Evolutionary conservation across 306 rosid genomes (phyloP).

Genomic region (Prunus padus): DNA sequence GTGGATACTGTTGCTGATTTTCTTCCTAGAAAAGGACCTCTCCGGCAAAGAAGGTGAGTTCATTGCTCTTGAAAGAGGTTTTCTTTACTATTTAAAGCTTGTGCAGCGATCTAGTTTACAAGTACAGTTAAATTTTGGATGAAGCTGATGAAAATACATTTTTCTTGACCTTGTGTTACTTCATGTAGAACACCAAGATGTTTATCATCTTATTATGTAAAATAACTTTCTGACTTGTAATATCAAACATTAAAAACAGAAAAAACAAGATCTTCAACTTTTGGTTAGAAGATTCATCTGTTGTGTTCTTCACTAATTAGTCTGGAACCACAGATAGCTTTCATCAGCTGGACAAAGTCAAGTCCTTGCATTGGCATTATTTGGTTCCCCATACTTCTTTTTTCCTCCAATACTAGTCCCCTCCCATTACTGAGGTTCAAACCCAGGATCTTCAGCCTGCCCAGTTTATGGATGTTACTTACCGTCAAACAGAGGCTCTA

Average conservation of each 20-base stretch:
- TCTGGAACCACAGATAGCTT: neutral
- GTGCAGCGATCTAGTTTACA: neutral
- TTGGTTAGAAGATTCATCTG: neutral
- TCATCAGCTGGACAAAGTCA: neutral
- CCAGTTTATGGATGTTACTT: too few species aligned
- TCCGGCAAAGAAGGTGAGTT: conserved; percentile 77
- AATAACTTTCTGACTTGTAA: neutral
- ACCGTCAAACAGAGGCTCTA: neutral
- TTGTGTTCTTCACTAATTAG: neutral
- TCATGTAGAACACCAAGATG: neutral
- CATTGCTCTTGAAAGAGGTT: conserved; percentile 4
- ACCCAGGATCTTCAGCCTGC: neutral
- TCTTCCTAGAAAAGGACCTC: conserved; percentile 81
- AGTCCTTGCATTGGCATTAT: neutral
- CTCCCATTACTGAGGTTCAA: neutral
- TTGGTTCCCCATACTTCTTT: neutral
- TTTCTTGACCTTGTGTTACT: neutral
- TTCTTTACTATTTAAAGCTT: neutral
- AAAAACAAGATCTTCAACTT: too few species aligned
- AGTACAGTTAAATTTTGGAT: neutral
- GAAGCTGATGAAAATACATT: neutral
- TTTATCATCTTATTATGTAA: neutral
- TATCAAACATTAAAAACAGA: neutral
- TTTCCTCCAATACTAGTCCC: neutral
- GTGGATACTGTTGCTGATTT: conserved; percentile 95